A percentile compares a stretch with the other conserved stretches of the same genome.
Evolutionary conservation across 441 rosid genomes (phyloP).

Genomic region (Euphorbia schlechtendalii): DNA sequence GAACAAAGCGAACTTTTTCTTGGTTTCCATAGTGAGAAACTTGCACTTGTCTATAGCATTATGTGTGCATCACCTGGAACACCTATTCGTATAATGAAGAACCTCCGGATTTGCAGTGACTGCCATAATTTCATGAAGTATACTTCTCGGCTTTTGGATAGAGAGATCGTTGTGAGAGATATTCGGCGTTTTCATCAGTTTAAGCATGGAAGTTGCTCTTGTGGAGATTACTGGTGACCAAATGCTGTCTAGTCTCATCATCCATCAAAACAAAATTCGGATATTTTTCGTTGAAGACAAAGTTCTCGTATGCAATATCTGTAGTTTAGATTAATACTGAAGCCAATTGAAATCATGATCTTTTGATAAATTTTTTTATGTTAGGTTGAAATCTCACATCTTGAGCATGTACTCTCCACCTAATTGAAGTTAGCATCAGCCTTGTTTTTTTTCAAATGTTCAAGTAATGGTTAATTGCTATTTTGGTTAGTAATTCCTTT

Average conservation of each 20-base stretch:
- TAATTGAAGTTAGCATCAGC: too few species aligned
- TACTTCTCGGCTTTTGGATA: slow-evolving; percentile 15
- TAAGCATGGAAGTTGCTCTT: slow-evolving; percentile 18
- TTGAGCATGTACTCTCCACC: too few species aligned
- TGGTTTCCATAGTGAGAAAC: slow-evolving; percentile 20
- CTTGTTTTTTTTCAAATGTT: too few species aligned
- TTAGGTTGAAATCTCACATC: slow-evolving; percentile 5
- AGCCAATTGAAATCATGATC: neutral
- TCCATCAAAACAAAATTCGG: slow-evolving; percentile 7
- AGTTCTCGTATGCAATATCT: neutral
- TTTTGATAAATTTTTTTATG: neutral
- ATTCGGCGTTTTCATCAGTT: slow-evolving; percentile 20
- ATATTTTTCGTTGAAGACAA: slow-evolving; percentile 5
- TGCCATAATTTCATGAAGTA: slow-evolving; percentile 23
- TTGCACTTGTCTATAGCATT: slow-evolving; percentile 20
- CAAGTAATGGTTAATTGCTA: too few species aligned
- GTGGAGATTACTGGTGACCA: slow-evolving; percentile 25
- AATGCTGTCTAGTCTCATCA: neutral
- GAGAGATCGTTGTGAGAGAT: slow-evolving; percentile 21
- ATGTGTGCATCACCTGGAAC: neutral
- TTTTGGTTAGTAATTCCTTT: too few species aligned
- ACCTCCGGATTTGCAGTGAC: slow-evolving; percentile 17
- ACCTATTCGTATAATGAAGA: slow-evolving; percentile 20
- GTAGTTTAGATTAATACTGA: neutral
- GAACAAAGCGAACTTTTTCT: slow-evolving; percentile 19